Percentiles rank a stretch among this genome's conserved stretches.
phyloP scores from a whole-genome alignment of 2,329 filamentous ascomycete species.

The Aspergillus latus region DNA sequence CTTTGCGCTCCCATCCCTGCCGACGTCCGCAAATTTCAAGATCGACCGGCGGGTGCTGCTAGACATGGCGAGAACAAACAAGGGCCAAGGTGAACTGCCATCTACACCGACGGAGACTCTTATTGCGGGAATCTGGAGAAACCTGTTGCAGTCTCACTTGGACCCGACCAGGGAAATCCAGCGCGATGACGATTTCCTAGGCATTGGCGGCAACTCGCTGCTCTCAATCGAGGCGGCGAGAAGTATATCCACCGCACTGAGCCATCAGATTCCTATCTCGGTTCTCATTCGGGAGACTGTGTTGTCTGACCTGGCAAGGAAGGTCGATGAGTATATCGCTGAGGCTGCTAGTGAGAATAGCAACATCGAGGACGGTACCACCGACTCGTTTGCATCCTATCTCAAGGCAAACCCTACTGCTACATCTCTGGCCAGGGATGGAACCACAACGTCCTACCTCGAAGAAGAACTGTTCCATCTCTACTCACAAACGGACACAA shows the following conservation, averaged over 20 bases:
- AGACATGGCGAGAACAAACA: background rate
- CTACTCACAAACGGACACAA: background rate
- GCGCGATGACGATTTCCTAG: background rate
- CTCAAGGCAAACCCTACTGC: background rate
- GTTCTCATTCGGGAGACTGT: background rate
- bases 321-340: background rate
- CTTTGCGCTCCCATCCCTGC: background rate
- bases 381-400: background rate
- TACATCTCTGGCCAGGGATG: background rate
- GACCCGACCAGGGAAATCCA: background rate
- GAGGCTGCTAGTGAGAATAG: too few relatives aligned
- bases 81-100: background rate
- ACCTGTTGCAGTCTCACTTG: background rate
- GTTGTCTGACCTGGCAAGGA: background rate
- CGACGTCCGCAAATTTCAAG: background rate
- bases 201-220: background rate
- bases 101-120: background rate
- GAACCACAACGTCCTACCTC: background rate
- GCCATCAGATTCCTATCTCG: background rate
- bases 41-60: background rate
- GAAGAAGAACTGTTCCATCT: background rate
- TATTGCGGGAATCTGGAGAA: background rate
- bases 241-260: background rate
- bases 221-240: background rate
- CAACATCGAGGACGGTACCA: background rate